These are phyloP conservation scores for Gonium pectorale DNA, from an alignment of 139 green algal genomes.

Conservation along the genomic window DNA sequence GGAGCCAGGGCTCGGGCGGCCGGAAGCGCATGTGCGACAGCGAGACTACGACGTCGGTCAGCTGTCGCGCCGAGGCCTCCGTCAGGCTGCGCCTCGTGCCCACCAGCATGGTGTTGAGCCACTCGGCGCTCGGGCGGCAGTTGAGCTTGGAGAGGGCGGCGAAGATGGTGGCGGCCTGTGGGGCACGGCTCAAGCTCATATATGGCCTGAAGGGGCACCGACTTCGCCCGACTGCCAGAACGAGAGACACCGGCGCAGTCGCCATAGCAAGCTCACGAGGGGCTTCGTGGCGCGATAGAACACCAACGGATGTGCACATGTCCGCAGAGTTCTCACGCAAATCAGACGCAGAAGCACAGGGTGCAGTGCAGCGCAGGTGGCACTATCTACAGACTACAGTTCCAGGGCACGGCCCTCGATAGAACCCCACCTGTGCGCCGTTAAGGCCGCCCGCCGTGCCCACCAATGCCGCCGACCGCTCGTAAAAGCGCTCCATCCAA, in stretches of 20 bases:
- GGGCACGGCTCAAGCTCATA: too few relatives aligned
- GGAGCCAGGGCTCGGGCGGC: constrained; percentile 51
- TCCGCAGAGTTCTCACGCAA: too few relatives aligned
- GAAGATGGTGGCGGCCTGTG: constrained; percentile 9
- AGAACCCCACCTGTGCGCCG: constrained; percentile 25
- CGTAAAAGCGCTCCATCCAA: constrained; percentile 45
- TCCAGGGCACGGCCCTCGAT: too few relatives aligned
- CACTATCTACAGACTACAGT: too few relatives aligned
- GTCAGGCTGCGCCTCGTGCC: constrained; percentile 32
- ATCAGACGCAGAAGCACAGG: too few relatives aligned
- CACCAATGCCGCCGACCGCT: background rate
- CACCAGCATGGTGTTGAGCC: constrained; percentile 10
- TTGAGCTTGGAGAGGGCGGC: constrained; percentile 34
- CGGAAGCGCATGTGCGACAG: constrained; percentile 37
- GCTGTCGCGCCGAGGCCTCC: background rate
- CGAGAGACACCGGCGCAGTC: too few relatives aligned
- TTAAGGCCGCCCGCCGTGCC: constrained; percentile 20
- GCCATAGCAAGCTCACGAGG: too few relatives aligned
- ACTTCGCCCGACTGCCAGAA: too few relatives aligned
- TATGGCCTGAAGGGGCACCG: too few relatives aligned
- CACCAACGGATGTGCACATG: too few relatives aligned
- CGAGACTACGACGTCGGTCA: constrained; percentile 21
- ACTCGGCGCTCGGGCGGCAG: constrained; percentile 6
- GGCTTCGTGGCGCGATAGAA: too few relatives aligned
- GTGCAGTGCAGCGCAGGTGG: too few relatives aligned